phyloP scores from a whole-genome alignment of 495 filamentous ascomycete species.

The Podospora bellae-mahoneyi region DNA sequence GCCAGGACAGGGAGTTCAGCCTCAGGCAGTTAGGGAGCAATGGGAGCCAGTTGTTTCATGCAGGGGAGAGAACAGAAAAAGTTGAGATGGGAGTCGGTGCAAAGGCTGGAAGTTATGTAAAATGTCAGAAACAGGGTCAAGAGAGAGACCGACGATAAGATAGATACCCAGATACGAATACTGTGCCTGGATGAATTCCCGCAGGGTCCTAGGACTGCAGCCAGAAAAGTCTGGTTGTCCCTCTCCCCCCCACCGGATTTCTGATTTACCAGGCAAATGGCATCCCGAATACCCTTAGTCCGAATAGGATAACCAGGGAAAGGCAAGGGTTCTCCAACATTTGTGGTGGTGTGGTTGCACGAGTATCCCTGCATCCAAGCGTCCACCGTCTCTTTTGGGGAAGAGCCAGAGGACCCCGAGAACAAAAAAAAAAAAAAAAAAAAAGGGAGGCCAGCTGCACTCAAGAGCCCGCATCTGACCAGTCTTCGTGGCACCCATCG shows the following conservation, averaged over 20 bases:
- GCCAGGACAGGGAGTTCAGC: not conserved
- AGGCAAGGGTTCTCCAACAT: not conserved
- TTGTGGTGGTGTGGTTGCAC: slow-evolving; percentile 4
- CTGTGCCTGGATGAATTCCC: not conserved
- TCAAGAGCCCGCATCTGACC: slow-evolving; percentile 22
- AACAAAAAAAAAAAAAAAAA: slow-evolving; percentile 18
- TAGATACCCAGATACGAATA: not conserved
- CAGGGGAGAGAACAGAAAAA: not conserved
- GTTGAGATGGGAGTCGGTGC: not conserved
- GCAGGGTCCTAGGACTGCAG: not conserved
- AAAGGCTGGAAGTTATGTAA: not conserved
- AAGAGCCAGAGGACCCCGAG: slow-evolving; percentile 2
- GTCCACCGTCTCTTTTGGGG: not conserved
- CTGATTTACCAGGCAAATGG: not conserved
- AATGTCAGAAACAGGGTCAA: not conserved
- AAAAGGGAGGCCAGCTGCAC: slow-evolving; percentile 8
- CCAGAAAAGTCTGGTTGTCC: too few species aligned
- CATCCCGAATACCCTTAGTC: not conserved
- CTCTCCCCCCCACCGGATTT: not conserved
- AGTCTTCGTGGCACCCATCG: slow-evolving; percentile 23
- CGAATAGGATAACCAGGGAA: not conserved
- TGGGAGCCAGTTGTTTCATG: not conserved
- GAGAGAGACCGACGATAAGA: too few species aligned
- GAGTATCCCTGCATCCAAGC: slow-evolving; percentile 1
- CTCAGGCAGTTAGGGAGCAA: not conserved